Evolutionary conservation across 305 asterid species (phyloP), one percentile per base, ranked within the genome.

Genomic region (Solanum hybrid): DNA sequence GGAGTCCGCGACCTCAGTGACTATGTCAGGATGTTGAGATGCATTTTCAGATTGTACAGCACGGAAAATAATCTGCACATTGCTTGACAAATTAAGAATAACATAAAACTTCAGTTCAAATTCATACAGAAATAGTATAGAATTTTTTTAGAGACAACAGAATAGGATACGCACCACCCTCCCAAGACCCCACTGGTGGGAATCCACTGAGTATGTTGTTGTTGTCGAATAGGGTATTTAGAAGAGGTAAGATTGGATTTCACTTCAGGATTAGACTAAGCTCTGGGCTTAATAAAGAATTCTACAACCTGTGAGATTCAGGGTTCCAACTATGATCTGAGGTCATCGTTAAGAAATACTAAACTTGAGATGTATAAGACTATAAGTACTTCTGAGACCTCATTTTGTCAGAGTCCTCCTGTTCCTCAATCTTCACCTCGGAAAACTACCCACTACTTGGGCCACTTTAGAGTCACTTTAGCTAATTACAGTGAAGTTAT

Each of bases 1-100:
- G 39, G 91, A 64, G 67, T 89, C 89, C 12, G 91, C 91, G 20
- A 84, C 82, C 87, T 89, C 89, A 5, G 73, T 89, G 24, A 89
- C 81, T 82, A 74, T 82, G 73, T 84, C 89, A 83, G 89, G 36
- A 73, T 69, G 35, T 67, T 89, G 83, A 71, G 87, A 64, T 84
- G 89, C 91, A 83, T 89, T 89, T 57, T 89, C 89, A 18, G 22
- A 8, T 18, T 31, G 83, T 33, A 85, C 40, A 64, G 86, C 75
- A 76, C 77, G 5, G 78, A 89, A 89, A 74, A 40, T 4, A 84
- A 84, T 84, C 87, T 84, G 74, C 87, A 84, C 40, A 51, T 84
- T 84, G 74, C 74, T 46, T 84, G 39, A 57, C 71, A 84, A 84
- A 84, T 74, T 84, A 46, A 84, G 87, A 84, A 84, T 29, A 84